Conservation (phyloP, 164 flowering plant genomes). For the Umbilicus rupestris region DNA sequence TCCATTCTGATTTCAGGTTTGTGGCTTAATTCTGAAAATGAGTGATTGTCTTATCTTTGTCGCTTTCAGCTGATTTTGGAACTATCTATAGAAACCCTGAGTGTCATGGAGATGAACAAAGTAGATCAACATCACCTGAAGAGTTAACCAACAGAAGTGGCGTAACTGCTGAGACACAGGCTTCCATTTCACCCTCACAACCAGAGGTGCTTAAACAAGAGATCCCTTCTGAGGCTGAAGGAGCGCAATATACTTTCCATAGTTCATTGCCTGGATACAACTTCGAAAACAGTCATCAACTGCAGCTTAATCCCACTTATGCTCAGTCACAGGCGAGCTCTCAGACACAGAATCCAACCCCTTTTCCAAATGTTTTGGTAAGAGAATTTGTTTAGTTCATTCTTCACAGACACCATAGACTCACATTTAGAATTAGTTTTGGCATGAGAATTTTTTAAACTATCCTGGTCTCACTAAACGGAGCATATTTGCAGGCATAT, state of each 20-base stretch:
- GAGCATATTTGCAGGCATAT: slow-evolving; percentile 44
- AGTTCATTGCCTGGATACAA: not conserved
- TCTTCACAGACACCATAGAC: not conserved
- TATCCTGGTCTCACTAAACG: not conserved
- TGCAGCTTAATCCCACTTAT: slow-evolving; percentile 43
- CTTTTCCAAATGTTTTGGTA: slow-evolving; percentile 70
- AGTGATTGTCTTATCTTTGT: not conserved
- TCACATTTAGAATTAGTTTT: not conserved
- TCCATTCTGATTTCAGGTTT: slow-evolving; percentile 5
- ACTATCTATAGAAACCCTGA: slow-evolving; percentile 1
- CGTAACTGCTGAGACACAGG: not conserved
- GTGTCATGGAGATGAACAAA: slow-evolving; percentile 1
- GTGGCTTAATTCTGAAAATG: not conserved
- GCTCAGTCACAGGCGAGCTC: slow-evolving; percentile 44
- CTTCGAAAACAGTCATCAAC: slow-evolving; percentile 10
- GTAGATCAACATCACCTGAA: not conserved
- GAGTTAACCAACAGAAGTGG: slow-evolving; percentile 1
- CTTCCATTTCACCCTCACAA: slow-evolving; percentile 1
- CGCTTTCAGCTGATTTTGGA: not conserved
- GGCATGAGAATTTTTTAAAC: not conserved
- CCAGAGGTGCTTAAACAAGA: slow-evolving; percentile 7
- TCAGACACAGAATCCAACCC: slow-evolving; percentile 63
- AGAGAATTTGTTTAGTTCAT: slow-evolving; percentile 1
- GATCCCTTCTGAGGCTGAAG: slow-evolving; percentile 1
- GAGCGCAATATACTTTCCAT: not conserved